Conservation (phyloP, 2,329 filamentous ascomycete genomes). For the Dactylellina parvicollis region DNA sequence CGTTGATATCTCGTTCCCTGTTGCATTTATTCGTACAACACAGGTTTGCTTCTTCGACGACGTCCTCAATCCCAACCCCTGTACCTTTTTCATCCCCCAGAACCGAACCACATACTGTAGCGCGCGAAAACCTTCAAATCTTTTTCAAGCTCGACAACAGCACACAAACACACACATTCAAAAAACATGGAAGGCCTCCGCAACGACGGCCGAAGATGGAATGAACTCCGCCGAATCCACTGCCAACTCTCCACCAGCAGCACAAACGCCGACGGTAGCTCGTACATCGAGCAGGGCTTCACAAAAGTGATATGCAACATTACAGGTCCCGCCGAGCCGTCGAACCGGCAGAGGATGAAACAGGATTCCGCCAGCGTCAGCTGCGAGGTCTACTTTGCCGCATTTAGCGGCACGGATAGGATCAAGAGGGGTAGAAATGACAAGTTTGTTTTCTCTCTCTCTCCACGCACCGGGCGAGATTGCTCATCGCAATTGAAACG, state of each 20-base stretch:
- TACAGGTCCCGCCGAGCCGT: constrained; percentile 80
- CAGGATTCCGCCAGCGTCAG: constrained; percentile 73
- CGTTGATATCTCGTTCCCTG: too few species aligned
- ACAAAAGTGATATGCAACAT: constrained; percentile 96
- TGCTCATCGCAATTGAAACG: too few species aligned
- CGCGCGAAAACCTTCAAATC: constrained; percentile 21
- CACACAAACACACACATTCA: constrained; percentile 48
- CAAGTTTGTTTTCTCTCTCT: constrained; percentile 69
- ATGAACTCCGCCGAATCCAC: constrained; percentile 88
- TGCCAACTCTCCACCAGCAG: constrained; percentile 87
- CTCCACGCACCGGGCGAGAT: too few species aligned
- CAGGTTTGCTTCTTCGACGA: background rate
- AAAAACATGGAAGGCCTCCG: constrained; percentile 62
- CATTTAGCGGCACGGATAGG: constrained; percentile 86
- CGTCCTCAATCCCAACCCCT: constrained; percentile 3
- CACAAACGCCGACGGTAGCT: constrained; percentile 88
- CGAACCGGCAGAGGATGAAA: constrained; percentile 63
- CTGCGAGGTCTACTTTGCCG: constrained; percentile 84
- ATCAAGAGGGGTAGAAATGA: constrained; percentile 79
- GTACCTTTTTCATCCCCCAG: background rate
- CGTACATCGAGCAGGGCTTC: constrained; percentile 95
- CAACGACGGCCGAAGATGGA: constrained; percentile 82
- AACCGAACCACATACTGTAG: background rate
- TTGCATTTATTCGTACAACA: constrained; percentile 7
- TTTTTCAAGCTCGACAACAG: background rate